Evolutionary conservation across 768 basidiomycete genomes (phyloP), one percentile per base, ranked within the genome.

Genomic region (Candolleomyces eurysporus): DNA sequence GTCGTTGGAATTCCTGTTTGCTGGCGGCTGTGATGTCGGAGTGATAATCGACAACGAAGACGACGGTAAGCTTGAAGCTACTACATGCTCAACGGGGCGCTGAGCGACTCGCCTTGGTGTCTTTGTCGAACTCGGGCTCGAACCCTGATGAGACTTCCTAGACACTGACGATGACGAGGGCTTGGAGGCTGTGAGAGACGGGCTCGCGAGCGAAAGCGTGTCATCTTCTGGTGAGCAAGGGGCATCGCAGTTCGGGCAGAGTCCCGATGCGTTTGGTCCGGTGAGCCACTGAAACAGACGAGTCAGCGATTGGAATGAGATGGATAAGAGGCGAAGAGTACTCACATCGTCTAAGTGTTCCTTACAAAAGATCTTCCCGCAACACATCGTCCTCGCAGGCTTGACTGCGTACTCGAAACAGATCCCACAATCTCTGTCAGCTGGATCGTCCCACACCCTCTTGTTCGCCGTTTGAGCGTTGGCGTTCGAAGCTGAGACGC

Each of bases 381-480:
- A 75, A 54, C 74, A 75, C 9, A 72, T 57, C 21, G 72, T 73
- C 42, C 72, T 64, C 42, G 68, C 68, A 1, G 74, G 74, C 36
- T 64, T 61, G 22, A 72, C 69, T 0, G 74, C 71, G 56, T 71
- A 71, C 64, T 75, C 74, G 58, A 75, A 75, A 56, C 74, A 73
- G 10, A 73, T 73, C 19, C 71, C 72, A 62, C 71, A 73, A 63
- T 73, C 72, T 46, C 71, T 66, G 62, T 71, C 72, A 4, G 16
- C 45, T 4, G 68, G 62, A 22, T 60, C 55, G 40, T 65, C 60
- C 57, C 61, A 67, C 59, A 48, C 62, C 60, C 49, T 32, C 56
- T 32, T 46, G 16, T 9, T 32, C 32, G 32, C 32, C 32, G 32
- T 5, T 9, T 4, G 32, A 32, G 9, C 32, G 32, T 32, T 32